These are phyloP conservation scores for Pulveroboletus sp. DNA, from an alignment of 768 basidiomycete species.

Conservation along the genomic window DNA sequence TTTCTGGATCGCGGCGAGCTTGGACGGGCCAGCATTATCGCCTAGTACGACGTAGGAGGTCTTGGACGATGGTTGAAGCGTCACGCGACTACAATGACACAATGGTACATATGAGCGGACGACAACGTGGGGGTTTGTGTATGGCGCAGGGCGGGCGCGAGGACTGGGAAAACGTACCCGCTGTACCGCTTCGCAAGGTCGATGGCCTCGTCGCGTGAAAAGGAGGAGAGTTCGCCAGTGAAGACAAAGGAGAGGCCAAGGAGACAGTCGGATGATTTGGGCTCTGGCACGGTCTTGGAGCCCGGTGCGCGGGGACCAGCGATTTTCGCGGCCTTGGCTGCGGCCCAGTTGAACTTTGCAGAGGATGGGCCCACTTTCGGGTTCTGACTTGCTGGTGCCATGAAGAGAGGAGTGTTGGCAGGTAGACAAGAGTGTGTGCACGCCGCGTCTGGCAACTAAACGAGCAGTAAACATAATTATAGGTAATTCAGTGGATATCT, in stretches of 20 bases:
- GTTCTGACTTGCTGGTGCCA: conserved; percentile 1
- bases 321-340: conserved; percentile 54
- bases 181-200: conserved; percentile 92
- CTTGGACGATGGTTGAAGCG: conserved; percentile 80
- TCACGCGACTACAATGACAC: conserved; percentile 64
- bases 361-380: not conserved
- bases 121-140: not conserved
- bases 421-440: not conserved
- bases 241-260: conserved; percentile 90
- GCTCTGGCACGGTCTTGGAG: conserved; percentile 57
- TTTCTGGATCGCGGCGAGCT: conserved; percentile 83
- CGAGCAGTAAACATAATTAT: not conserved
- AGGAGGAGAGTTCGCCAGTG: conserved; percentile 84
- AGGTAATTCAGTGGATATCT: not conserved
- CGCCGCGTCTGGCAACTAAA: not conserved
- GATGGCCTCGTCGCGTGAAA: conserved; percentile 81
- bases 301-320: conserved; percentile 57
- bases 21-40: conserved; percentile 80
- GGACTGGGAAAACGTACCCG: conserved; percentile 49
- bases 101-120: not conserved
- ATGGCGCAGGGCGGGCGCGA: not conserved
- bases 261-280: conserved; percentile 77
- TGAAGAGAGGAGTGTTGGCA: not conserved
- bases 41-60: conserved; percentile 90
- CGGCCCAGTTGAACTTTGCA: conserved; percentile 40